A percentile compares a stretch with the other conserved stretches of the same genome.
Evolutionary conservation across 352 stramenopile species (phyloP).

Genomic region (Globisporangium parvum): DNA sequence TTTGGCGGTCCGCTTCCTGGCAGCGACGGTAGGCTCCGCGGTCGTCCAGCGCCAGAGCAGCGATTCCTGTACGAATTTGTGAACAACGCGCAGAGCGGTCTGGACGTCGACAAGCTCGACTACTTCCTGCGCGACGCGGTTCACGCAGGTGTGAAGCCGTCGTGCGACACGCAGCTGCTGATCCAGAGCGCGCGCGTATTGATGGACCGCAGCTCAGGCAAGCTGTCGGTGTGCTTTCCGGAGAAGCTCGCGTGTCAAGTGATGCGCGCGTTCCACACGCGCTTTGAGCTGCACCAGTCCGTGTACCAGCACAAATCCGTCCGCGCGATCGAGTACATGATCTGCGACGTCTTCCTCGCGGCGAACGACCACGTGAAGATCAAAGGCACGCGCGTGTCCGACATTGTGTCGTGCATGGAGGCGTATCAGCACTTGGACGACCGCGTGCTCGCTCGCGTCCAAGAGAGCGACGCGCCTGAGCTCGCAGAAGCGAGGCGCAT

Average conservation of each 20-base stretch:
- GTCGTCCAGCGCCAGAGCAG: slow-evolving; percentile 34
- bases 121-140: slow-evolving; percentile 85
- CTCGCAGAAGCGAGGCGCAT: slow-evolving; percentile 44
- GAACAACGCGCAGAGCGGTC: slow-evolving; percentile 78
- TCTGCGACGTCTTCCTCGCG: slow-evolving; percentile 71
- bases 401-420: slow-evolving; percentile 56
- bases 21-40: slow-evolving; percentile 22
- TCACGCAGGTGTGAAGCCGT: slow-evolving; percentile 70
- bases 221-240: slow-evolving; percentile 76
- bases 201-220: slow-evolving; percentile 38
- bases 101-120: slow-evolving; percentile 90
- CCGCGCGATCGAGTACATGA: slow-evolving; percentile 86
- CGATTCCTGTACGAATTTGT: slow-evolving; percentile 88
- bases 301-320: slow-evolving; percentile 86
- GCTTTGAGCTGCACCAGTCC: slow-evolving; percentile 82
- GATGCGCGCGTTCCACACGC: slow-evolving; percentile 86
- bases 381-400: slow-evolving; percentile 57
- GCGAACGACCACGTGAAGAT: slow-evolving; percentile 58
- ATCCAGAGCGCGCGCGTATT: slow-evolving; percentile 73
- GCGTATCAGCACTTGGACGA: slow-evolving; percentile 84
- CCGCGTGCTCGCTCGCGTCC: slow-evolving; percentile 63
- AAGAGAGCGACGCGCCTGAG: slow-evolving; percentile 53
- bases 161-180: slow-evolving; percentile 65
- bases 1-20: slow-evolving; percentile 48
- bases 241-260: slow-evolving; percentile 83